Conservation (phyloP, 2,329 filamentous ascomycete species). For the Lasiodiplodia sp. region DNA sequence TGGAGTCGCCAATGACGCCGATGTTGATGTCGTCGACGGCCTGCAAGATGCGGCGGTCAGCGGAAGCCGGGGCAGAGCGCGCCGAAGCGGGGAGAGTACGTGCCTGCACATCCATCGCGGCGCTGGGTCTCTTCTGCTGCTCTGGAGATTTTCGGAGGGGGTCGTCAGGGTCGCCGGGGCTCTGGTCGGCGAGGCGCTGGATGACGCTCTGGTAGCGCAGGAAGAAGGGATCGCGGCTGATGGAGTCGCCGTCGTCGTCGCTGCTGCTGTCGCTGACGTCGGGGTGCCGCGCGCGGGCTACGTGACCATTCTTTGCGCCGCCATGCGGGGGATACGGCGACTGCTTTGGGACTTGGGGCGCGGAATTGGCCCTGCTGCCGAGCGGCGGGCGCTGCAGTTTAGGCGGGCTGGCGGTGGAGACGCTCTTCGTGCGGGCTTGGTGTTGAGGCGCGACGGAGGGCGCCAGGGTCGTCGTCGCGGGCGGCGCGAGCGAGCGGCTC, state of each 20-base stretch:
- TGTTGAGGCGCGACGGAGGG: slow-evolving; percentile 21
- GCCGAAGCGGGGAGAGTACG: slow-evolving; percentile 16
- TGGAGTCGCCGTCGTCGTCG: slow-evolving; percentile 38
- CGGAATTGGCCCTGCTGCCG: slow-evolving; percentile 41
- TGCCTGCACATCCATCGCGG: slow-evolving; percentile 27
- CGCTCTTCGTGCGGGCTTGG: slow-evolving; percentile 22
- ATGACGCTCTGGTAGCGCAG: slow-evolving; percentile 45
- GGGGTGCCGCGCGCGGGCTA: slow-evolving; percentile 26
- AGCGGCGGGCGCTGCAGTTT: slow-evolving; percentile 18
- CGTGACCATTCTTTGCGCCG: slow-evolving; percentile 28
- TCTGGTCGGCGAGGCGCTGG: slow-evolving; percentile 35
- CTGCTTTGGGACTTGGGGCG: slow-evolving; percentile 42
- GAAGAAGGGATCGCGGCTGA: slow-evolving; percentile 50
- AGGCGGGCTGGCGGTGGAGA: slow-evolving; percentile 27
- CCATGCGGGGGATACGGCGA: slow-evolving; percentile 20
- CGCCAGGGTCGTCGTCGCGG: slow-evolving; percentile 15
- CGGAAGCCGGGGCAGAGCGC: slow-evolving; percentile 32
- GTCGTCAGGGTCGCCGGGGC: slow-evolving; percentile 18
- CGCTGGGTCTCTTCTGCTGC: slow-evolving; percentile 32
- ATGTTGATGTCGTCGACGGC: slow-evolving; percentile 63
- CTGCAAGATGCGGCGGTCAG: slow-evolving; percentile 18
- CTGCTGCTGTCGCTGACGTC: slow-evolving; percentile 39
- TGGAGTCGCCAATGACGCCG: slow-evolving; percentile 61
- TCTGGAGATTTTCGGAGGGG: slow-evolving; percentile 2
- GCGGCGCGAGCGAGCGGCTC: slow-evolving; percentile 17